Evolutionary conservation across 306 rosid species (phyloP).

Genomic region (Ormosia emarginata): DNA sequence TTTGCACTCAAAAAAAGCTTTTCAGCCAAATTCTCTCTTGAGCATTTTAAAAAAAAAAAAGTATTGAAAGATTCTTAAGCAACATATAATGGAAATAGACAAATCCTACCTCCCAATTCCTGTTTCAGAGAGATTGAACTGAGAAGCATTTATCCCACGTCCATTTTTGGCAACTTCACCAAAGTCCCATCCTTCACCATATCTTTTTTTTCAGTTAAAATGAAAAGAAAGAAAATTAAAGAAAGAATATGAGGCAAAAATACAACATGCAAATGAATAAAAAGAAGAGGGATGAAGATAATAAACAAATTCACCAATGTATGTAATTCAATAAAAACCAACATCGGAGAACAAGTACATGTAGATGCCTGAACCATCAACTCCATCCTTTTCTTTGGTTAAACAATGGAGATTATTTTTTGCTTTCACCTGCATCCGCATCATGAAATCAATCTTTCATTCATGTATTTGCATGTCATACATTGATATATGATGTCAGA

Average conservation of each 20-base stretch:
- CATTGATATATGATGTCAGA: constrained; percentile 1
- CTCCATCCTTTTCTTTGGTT: constrained; percentile 64
- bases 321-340: constrained; percentile 21
- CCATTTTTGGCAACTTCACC: constrained; percentile 94
- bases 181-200: constrained; percentile 99
- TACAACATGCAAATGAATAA: not conserved
- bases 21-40: not conserved
- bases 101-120: constrained; percentile 82
- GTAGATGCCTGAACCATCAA: constrained; percentile 88
- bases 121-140: constrained; percentile 74
- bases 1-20: not conserved
- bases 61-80: not conserved
- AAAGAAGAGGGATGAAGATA: constrained; percentile 5
- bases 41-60: not conserved
- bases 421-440: constrained; percentile 63
- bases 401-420: constrained; percentile 54
- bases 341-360: constrained; percentile 53
- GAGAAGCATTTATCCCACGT: constrained; percentile 94
- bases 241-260: constrained; percentile 15
- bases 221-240: not conserved
- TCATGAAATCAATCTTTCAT: constrained; percentile 20
- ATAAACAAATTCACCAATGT: constrained; percentile 20
- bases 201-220: constrained; percentile 43
- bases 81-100: constrained; percentile 1
- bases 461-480: not conserved